Evolutionary conservation across 805 yeast species (phyloP), one percentile per base, ranked within the genome.

Genomic region (Saturnispora dispora): DNA sequence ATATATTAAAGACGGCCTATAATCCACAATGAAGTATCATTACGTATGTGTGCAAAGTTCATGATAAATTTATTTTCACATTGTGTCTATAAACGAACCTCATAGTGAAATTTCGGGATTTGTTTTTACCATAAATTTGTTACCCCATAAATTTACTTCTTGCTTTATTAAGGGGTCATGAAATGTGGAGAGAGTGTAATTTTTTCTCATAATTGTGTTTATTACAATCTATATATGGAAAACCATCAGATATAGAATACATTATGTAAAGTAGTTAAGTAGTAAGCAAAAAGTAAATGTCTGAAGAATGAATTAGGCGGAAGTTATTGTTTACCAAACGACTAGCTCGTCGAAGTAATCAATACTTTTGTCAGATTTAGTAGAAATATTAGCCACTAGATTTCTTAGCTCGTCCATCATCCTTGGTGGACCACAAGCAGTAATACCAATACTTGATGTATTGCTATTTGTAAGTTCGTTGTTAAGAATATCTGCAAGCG

Each of bases 391-490:
- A 13, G 52, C 3, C 5, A 52, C 22, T 8, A 40, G 10, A 23
- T 49, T 42, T 41, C 53, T 49, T 5, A 52, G 20, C 3, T 20
- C 20, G 20, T 51, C 55, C 52, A 51, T 53, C 68, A 75, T 67
- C 10, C 63, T 48, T n/a, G 70, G 68, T 56, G 75, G 79, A 43
- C 76, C 79, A 68, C 80, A 76, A 5, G 73, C 62, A 27, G 66
- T 65, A 52, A 76, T 57, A 5, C 73, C 78, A 45, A 70, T 58
- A 10, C 75, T 58, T 2, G 44, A 17, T 20, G 40, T 32, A 5
- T 55, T 50, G 76, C 72, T 71, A 8, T 56, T 52, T 23, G 70
- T 55, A 23, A 63, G 62, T 3, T 52, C 51, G n/a, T 71, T 63
- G 41, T 72, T 51, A 5, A 76, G 59, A 9, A 74, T 25, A 3